Percentiles rank a stretch among this genome's conserved stretches.
phyloP scores from a whole-genome alignment of 2,329 filamentous ascomycete genomes.

The Rhinocladiella similis region DNA sequence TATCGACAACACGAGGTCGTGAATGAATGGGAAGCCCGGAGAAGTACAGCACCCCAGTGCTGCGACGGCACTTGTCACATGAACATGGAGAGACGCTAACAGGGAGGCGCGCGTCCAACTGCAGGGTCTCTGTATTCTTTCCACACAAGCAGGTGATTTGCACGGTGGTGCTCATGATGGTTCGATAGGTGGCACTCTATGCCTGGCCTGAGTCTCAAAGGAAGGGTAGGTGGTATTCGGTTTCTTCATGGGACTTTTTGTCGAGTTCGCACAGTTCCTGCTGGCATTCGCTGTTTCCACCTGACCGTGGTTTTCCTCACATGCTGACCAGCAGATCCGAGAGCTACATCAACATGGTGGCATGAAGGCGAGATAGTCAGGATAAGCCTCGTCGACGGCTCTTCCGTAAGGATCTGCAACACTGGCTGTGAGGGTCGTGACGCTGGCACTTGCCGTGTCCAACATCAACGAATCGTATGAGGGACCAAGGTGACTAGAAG shows the following conservation, averaged over 20 bases:
- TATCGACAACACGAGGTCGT: slow-evolving; percentile 35
- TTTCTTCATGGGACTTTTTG: background rate
- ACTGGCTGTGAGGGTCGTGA: background rate
- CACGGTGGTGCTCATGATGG: slow-evolving; percentile 15
- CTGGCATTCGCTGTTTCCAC: too few relatives aligned
- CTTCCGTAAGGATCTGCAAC: background rate
- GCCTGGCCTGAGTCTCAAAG: background rate
- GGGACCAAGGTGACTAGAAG: background rate
- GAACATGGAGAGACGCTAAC: slow-evolving; percentile 46
- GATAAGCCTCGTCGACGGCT: background rate
- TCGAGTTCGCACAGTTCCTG: background rate
- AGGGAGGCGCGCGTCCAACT: slow-evolving; percentile 17
- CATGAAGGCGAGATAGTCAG: background rate
- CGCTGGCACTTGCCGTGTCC: background rate
- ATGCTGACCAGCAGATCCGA: background rate
- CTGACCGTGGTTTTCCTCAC: too few relatives aligned
- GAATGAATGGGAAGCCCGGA: slow-evolving; percentile 45
- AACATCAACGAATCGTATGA: background rate
- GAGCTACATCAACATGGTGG: background rate
- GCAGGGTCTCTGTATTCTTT: slow-evolving; percentile 17
- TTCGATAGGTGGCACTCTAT: background rate
- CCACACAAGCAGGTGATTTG: slow-evolving; percentile 26
- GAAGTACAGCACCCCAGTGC: slow-evolving; percentile 48
- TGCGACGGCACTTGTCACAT: slow-evolving; percentile 52
- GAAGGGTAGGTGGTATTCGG: background rate